phyloP scores from a whole-genome alignment of 2,329 filamentous ascomycete species.

The Niveomyces coronatus region DNA sequence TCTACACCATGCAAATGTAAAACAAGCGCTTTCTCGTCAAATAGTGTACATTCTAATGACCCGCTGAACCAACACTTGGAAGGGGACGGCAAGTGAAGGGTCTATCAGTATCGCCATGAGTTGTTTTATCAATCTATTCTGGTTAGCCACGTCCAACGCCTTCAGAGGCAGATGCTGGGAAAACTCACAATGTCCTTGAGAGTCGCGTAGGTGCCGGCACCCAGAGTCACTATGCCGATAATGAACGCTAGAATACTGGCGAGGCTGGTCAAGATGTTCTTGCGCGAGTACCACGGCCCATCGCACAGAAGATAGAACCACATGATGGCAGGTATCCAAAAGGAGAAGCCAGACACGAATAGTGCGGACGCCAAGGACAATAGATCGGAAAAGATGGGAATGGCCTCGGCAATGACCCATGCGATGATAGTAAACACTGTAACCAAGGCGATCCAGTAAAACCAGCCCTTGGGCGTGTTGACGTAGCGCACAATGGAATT shows the following conservation, averaged over 20 bases:
- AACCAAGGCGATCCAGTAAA: slow-evolving; percentile 47
- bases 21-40: too few species aligned
- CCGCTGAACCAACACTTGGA: not conserved
- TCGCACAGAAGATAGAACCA: slow-evolving; percentile 26
- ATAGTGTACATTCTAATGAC: not conserved
- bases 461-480: slow-evolving; percentile 30
- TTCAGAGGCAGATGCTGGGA: too few species aligned
- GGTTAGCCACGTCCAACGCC: not conserved
- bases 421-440: slow-evolving; percentile 46
- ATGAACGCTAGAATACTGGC: slow-evolving; percentile 19
- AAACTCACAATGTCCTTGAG: slow-evolving; percentile 21
- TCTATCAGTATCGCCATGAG: slow-evolving; percentile 1
- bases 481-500: slow-evolving; percentile 26
- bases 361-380: slow-evolving; percentile 39
- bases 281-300: slow-evolving; percentile 16
- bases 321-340: slow-evolving; percentile 27
- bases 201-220: slow-evolving; percentile 20
- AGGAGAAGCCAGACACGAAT: slow-evolving; percentile 31
- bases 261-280: slow-evolving; percentile 17
- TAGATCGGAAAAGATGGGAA: slow-evolving; percentile 59
- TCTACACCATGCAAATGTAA: slow-evolving; percentile 2
- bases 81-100: slow-evolving; percentile 8
- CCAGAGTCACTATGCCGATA: slow-evolving; percentile 18
- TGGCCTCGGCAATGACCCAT: slow-evolving; percentile 59
- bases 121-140: slow-evolving; percentile 5